Conservation (phyloP, 2,329 filamentous ascomycete species). For the Colletotrichum destructivum region DNA sequence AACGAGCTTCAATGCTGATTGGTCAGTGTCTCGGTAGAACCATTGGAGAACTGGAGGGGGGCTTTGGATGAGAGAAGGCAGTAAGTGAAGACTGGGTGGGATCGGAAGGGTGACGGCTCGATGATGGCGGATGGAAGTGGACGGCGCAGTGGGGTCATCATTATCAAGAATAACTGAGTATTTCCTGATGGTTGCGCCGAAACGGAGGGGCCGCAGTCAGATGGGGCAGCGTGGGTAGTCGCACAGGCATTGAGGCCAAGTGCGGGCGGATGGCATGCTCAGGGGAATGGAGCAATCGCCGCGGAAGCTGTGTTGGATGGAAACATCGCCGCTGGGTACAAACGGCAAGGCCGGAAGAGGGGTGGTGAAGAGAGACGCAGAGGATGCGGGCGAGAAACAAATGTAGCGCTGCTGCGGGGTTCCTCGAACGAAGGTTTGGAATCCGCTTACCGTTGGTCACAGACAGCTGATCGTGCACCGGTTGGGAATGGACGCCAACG, state of each 20-base stretch:
- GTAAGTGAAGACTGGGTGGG: background rate
- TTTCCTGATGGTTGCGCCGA: constrained; percentile 27
- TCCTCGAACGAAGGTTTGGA: constrained; percentile 17
- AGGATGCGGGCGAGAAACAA: background rate
- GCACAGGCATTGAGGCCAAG: constrained; percentile 13
- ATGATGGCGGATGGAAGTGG: constrained; percentile 23
- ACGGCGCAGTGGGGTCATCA: constrained; percentile 17
- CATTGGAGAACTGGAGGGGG: background rate
- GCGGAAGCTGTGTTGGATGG: constrained; percentile 3
- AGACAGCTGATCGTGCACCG: background rate
- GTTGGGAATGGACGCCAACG: background rate
- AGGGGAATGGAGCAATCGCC: constrained; percentile 12
- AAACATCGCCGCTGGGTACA: constrained; percentile 14
- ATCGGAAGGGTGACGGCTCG: constrained; percentile 20
- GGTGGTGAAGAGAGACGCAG: constrained; percentile 1
- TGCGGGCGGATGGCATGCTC: background rate
- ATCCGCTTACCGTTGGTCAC: constrained; percentile 18
- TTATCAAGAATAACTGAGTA: constrained; percentile 16
- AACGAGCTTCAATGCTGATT: constrained; percentile 18
- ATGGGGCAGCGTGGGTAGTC: constrained; percentile 29
- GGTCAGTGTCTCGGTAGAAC: constrained; percentile 21
- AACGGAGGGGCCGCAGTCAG: constrained; percentile 29
- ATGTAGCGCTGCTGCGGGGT: constrained; percentile 11
- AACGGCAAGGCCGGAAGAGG: constrained; percentile 19
- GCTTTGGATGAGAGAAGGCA: background rate